Conservation (phyloP, 139 green algal species). For the Chlamydomonas eustigma region DNA sequence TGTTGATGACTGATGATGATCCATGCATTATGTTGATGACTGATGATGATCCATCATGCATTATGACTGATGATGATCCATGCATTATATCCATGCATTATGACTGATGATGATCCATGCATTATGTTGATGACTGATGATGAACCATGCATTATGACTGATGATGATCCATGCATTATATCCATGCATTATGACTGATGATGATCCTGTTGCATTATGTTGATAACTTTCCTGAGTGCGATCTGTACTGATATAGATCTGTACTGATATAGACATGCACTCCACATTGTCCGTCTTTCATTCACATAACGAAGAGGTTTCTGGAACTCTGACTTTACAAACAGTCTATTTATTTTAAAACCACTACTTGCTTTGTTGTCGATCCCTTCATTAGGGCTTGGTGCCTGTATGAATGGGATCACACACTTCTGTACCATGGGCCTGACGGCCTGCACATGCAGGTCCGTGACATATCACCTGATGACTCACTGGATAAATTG, state of each 20-base stretch:
- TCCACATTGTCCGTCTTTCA: background rate
- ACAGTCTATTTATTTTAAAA: background rate
- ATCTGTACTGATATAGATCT: background rate
- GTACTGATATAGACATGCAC: background rate
- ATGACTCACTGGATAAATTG: background rate
- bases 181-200: too few relatives aligned
- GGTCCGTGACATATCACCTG: background rate
- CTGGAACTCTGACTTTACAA: background rate
- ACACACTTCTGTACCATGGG: conserved; percentile 7
- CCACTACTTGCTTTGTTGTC: background rate
- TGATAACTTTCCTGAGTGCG: background rate
- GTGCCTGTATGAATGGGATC: conserved; percentile 26
- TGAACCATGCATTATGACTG: too few relatives aligned
- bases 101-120: too few relatives aligned
- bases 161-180: too few relatives aligned
- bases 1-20: too few relatives aligned
- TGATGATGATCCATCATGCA: too few relatives aligned
- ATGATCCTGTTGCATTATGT: background rate
- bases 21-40: too few relatives aligned
- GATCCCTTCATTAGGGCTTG: background rate
- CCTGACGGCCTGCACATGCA: background rate
- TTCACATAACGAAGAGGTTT: too few relatives aligned
- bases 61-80: too few relatives aligned
- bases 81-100: too few relatives aligned
- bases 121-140: too few relatives aligned